Conservation (phyloP, 495 filamentous ascomycete genomes). For the Aspergillus leporis region DNA sequence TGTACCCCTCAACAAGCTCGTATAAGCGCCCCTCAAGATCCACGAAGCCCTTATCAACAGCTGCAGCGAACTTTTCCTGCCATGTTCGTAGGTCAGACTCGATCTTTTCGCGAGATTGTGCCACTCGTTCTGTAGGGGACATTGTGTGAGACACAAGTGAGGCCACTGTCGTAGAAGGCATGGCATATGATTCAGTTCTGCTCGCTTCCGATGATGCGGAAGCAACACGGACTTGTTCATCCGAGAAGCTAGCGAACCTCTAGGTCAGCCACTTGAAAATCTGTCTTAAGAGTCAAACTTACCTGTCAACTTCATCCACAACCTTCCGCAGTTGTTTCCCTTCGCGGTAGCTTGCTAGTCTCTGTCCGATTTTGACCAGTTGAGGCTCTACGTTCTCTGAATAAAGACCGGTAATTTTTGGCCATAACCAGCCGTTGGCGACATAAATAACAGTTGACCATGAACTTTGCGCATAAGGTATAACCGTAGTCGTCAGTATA, state of each 20-base stretch:
- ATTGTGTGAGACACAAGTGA: conserved; percentile 28
- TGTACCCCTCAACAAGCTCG: conserved; percentile 74
- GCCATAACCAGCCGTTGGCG: conserved; percentile 73
- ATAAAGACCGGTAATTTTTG: conserved; percentile 75
- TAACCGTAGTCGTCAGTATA: conserved; percentile 66
- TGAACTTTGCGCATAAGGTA: conserved; percentile 70
- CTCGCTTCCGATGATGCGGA: conserved; percentile 22
- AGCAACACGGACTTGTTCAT: conserved; percentile 29
- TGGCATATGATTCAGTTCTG: conserved; percentile 22
- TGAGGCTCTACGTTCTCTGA: conserved; percentile 94
- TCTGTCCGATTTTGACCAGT: conserved; percentile 84
- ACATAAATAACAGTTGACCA: conserved; percentile 69
- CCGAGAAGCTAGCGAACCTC: conserved; percentile 27
- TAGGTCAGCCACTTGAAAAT: conserved; percentile 17
- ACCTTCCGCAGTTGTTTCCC: conserved; percentile 60
- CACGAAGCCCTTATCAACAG: conserved; percentile 76
- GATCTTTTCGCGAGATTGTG: conserved; percentile 65
- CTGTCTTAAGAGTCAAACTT: conserved; percentile 11
- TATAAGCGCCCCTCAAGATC: conserved; percentile 67
- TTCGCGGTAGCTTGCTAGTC: conserved; percentile 80
- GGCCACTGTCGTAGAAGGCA: conserved; percentile 25
- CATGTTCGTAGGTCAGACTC: conserved; percentile 75
- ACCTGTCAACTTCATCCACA: conserved; percentile 57
- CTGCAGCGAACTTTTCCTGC: conserved; percentile 82
- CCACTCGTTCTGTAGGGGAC: conserved; percentile 44